Evolutionary conservation across 148 eudicot genomes (phyloP), one percentile per base, ranked within the genome.

Genomic region (Pouteria glomerata): DNA sequence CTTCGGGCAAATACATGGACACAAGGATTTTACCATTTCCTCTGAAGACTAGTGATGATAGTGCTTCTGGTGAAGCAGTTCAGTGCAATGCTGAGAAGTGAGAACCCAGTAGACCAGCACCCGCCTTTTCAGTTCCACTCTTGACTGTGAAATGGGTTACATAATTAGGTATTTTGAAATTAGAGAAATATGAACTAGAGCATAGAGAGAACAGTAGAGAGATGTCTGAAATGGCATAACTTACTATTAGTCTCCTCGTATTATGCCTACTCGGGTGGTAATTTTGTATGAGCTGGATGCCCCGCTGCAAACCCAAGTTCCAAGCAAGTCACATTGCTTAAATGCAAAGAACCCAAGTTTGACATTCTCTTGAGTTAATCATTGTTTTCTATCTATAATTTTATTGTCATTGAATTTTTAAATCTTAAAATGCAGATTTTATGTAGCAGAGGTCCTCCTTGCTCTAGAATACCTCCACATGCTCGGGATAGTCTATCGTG

Each of bases 391-490:
- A 12, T 13, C 19, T 7, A 5, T 50, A 16, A 44, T 44, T 44
- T 44, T 26, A 31, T n/a, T 33, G 31, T 60, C 60, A 29, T 55
- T 23, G 15, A 26, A 12, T 62, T 63, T 10, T 2, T 21, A 30
- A 39, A 55, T 34, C 24, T 61, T 48, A 2, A 26, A 21, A 41
- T 84, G 79, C 86, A 94, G 98, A 84, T 94, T 94, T 75, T 94
- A 94, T 62, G 90, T 91, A 63, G 98, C 97, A 21, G 97, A 94
- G 76, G 86, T 94, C 70, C 91, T 94, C 65, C 87, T 94, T 65
- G 79, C 97, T 39, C 56, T 94, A 75, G 98, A 94, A 81, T 94
- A 94, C 86, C 96, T 94, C n/a, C 98, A 94, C 83, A 94, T 94
- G 98, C 91, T 94, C 21, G 98, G 98, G 55, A 88, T 94, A 63